Evolutionary conservation across 352 stramenopile species (phyloP).

Genomic region (Aphanomyces invadans): DNA sequence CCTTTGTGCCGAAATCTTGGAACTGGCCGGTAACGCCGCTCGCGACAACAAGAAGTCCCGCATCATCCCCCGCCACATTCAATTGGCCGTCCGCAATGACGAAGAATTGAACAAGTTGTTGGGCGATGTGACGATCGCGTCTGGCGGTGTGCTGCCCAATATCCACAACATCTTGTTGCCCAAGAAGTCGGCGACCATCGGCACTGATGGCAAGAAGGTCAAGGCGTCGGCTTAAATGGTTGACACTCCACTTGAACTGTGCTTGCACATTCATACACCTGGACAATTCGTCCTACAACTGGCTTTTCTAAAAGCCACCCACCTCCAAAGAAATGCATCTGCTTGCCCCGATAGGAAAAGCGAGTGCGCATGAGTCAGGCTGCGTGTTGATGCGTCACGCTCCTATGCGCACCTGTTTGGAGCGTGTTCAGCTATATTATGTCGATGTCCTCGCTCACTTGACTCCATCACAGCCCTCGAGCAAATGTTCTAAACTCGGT

Average conservation of each 20-base stretch:
- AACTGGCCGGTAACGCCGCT: slow-evolving; percentile 87
- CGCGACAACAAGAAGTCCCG: slow-evolving; percentile 95
- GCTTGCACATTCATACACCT: neutral
- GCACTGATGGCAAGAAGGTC: slow-evolving; percentile 36
- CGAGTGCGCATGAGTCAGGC: no score
- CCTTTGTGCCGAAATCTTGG: slow-evolving; percentile 85
- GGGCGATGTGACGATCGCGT: slow-evolving; percentile 88
- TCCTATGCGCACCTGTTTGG: no score
- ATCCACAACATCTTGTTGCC: slow-evolving; percentile 86
- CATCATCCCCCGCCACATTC: slow-evolving; percentile 95
- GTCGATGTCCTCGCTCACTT: no score
- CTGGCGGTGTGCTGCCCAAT: slow-evolving; percentile 90
- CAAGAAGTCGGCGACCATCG: slow-evolving; percentile 48
- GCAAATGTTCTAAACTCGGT: no score
- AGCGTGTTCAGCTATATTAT: no score
- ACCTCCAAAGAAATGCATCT: slow-evolving; percentile 2
- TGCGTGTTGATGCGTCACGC: no score
- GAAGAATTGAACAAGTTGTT: slow-evolving; percentile 93
- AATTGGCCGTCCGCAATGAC: slow-evolving; percentile 89
- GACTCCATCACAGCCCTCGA: no score
- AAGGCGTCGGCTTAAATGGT: slow-evolving; percentile 25
- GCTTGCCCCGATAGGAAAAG: no score
- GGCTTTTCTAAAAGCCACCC: slow-evolving; percentile 21
- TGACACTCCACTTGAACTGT: neutral
- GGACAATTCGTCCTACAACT: slow-evolving; percentile 5